Evolutionary conservation across 2,329 filamentous ascomycete species (phyloP), one percentile per base, ranked within the genome.

Genomic region (Talaromyces sp.): DNA sequence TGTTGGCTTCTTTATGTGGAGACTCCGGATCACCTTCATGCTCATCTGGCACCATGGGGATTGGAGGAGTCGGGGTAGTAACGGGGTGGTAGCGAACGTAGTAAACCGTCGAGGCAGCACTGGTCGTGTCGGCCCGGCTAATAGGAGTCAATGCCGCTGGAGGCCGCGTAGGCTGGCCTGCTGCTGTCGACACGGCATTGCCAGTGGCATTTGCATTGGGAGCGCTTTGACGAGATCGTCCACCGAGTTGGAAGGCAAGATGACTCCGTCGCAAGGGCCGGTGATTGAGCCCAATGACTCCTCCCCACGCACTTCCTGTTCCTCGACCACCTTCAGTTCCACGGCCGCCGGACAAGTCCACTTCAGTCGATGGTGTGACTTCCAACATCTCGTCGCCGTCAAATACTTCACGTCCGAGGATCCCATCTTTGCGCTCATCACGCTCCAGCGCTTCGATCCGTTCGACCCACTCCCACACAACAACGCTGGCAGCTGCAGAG

Each of bases 391-490:
- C 92, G 68, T 97, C 92, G 3, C 92, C 92, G 66, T 97, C 92
- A 69, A 96, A 96, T 0, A 97, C 87, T 70, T 97, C 92, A 64
- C 92, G 82, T 3, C 92, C 92, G 1, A 97, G 77, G 59, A 97
- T 95, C 0, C 92, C 92, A 67, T 96, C 92, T 75, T 95, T 96
- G 75, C 92, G 91, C 72, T 96, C 92, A 73, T 96, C 92, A 66
- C 92, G 85, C 77, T 97, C 92, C 63, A 96, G 75, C 0, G 92
- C 91, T 73, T 97, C 92, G 54, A 97, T 97, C 27, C 92, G 85
- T 74, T 97, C 92, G 3, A 97, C 92, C 92, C 92, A 97, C 74
- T 97, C 92, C 92, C 92, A 97, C 2, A 97, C 92, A 24, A 96
- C 90, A n/a, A 96, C 92, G 75, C 91, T 96, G 29, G 92, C 92